Percentiles rank a stretch among this genome's conserved stretches.
These are phyloP conservation scores for Akebia trifoliata DNA, from an alignment of 164 flowering plant species.

Conservation along the genomic window DNA sequence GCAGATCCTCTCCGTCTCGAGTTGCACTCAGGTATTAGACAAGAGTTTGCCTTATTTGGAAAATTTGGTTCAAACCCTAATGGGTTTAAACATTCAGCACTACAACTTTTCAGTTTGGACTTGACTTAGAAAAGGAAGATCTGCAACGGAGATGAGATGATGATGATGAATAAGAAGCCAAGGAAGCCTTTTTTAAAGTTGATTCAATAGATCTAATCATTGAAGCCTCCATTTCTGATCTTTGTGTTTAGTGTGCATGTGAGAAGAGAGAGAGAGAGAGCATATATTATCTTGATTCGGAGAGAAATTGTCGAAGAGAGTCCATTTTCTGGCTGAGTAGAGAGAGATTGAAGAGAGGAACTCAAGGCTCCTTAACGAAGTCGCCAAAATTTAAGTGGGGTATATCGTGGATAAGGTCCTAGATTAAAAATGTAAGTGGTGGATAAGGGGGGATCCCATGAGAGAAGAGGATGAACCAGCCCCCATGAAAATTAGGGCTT, in stretches of 20 bases:
- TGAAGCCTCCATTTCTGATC: slow-evolving; percentile 33
- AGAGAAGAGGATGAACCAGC: too few species aligned
- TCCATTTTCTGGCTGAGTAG: too few species aligned
- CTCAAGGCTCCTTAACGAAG: too few species aligned
- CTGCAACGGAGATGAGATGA: slow-evolving; percentile 18
- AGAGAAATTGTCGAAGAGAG: too few species aligned
- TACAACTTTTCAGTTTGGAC: slow-evolving; percentile 48
- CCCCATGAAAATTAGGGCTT: too few species aligned
- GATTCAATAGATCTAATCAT: slow-evolving; percentile 34
- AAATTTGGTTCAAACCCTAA: slow-evolving; percentile 41
- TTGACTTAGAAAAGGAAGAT: slow-evolving; percentile 19
- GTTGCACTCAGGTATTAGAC: slow-evolving; percentile 56
- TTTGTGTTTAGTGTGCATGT: not conserved
- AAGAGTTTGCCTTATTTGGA: slow-evolving; percentile 33
- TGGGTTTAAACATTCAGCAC: slow-evolving; percentile 56
- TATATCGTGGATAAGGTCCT: too few species aligned
- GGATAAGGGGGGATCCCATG: too few species aligned
- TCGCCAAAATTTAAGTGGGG: too few species aligned
- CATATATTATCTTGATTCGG: too few species aligned
- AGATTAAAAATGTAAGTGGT: too few species aligned
- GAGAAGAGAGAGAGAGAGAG: not conserved
- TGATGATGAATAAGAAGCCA: slow-evolving; percentile 8
- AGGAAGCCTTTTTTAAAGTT: slow-evolving; percentile 16
- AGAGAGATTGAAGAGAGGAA: too few species aligned
- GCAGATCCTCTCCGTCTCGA: slow-evolving; percentile 59